Evolutionary conservation across 441 rosid species (phyloP), one percentile per base, ranked within the genome.

Genomic region (Gossypium gossypioides): DNA sequence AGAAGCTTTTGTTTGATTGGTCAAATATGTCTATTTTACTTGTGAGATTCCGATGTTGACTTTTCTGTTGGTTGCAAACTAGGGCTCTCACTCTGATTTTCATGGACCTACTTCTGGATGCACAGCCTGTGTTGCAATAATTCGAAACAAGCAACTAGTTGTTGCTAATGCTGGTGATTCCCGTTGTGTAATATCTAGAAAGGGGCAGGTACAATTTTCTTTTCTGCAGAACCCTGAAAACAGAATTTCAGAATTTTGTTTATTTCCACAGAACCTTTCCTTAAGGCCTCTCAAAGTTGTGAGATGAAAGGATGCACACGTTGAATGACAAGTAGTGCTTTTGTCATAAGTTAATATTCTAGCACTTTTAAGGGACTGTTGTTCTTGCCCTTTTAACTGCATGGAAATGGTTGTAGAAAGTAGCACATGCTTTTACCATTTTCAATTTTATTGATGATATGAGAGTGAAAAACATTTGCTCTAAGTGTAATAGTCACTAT

Each of bases 121-220:
- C 81, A 92, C 98, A 18, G 97, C 98, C 56, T 92, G 98, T 54
- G 95, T 91, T 69, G 97, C 95, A 54, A 77, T 90, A 60, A 84
- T 92, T 44, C 69, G 80, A 76, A 79, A 88, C 67, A 88, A 81
- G 77, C 94, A 87, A 74, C 88, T 92, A 42, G 50, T 85, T 74
- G 93, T 89, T 64, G 96, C 95, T 72, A 92, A 92, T 86, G 98
- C 95, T 46, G 98, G 97, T 58, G 98, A 92, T 81, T 92, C 98
- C 72, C 93, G 98, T 51, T 91, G 96, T 59, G 93, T 92, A 68
- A 77, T 92, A 79, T 91, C 91, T 37, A 81, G 92, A 81, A 91
- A 88, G 80, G 95, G 97, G 54, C 95, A 86, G 93, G 93, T 90
- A 87, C 54, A 40, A 87, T 64, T 76, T 72, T 58, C 29, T 27